phyloP scores from a whole-genome alignment of 495 filamentous ascomycete genomes.

The Aspergillus baeticus region DNA sequence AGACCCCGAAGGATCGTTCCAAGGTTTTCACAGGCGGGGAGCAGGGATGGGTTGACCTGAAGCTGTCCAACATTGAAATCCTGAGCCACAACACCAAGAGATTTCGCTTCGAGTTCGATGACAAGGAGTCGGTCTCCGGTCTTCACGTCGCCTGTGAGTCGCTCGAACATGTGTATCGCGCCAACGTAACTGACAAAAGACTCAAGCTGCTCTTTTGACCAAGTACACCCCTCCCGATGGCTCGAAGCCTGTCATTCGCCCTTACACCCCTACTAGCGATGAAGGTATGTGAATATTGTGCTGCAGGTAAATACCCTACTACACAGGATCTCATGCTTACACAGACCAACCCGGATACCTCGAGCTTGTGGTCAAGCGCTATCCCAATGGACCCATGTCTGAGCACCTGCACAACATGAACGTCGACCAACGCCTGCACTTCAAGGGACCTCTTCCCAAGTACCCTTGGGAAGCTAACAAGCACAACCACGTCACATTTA shows the following conservation, averaged over 20 bases:
- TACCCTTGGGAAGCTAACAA: constrained; percentile 91
- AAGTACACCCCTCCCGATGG: constrained; percentile 76
- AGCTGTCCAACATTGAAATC: constrained; percentile 71
- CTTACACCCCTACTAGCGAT: constrained; percentile 89
- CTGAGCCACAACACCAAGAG: constrained; percentile 90
- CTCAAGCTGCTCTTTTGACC: constrained; percentile 71
- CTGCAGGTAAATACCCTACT: not conserved
- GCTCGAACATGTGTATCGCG: not conserved
- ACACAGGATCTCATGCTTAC: not conserved
- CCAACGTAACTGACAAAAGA: constrained; percentile 7
- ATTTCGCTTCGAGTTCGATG: constrained; percentile 79
- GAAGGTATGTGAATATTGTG: constrained; percentile 55
- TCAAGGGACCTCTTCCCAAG: constrained; percentile 96
- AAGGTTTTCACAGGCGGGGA: constrained; percentile 78
- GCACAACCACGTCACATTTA: constrained; percentile 87
- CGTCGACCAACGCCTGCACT: constrained; percentile 72
- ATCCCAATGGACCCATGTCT: constrained; percentile 88
- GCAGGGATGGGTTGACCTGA: constrained; percentile 78
- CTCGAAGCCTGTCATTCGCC: constrained; percentile 81
- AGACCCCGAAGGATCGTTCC: constrained; percentile 36
- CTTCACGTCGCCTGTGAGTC: constrained; percentile 70
- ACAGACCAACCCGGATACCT: constrained; percentile 71
- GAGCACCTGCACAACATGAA: constrained; percentile 81
- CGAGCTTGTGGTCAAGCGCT: constrained; percentile 88
- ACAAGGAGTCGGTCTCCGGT: constrained; percentile 79